A percentile compares a stretch with the other conserved stretches of the same genome.
These are phyloP conservation scores for Lecanicillium sp. DNA, from an alignment of 2,329 filamentous ascomycete species.

Conservation along the genomic window DNA sequence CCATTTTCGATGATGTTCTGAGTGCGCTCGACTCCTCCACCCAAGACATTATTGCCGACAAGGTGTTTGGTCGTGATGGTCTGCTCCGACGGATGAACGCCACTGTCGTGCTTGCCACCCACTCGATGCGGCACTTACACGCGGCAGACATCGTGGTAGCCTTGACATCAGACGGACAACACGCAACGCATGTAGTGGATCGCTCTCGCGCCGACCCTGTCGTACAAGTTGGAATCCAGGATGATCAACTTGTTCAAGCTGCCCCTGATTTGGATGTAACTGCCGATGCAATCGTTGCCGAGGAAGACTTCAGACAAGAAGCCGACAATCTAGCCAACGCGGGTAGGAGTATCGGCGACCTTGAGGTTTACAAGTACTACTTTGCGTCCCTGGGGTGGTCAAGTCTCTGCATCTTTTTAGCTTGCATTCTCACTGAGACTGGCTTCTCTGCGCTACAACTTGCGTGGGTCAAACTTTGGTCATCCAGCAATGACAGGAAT, in stretches of 20 bases:
- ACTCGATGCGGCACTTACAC: constrained; percentile 3
- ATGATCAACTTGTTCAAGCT: constrained; percentile 6
- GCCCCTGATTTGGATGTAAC: constrained; percentile 7
- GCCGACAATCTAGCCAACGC: constrained; percentile 3
- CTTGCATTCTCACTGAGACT: background rate
- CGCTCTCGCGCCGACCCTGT: constrained; percentile 4
- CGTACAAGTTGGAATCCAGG: constrained; percentile 5
- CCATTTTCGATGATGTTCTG: constrained; percentile 7
- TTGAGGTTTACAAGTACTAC: constrained; percentile 9
- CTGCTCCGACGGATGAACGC: constrained; percentile 3
- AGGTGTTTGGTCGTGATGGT: constrained; percentile 7
- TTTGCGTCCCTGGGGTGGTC: constrained; percentile 6
- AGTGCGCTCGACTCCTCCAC: constrained; percentile 4
- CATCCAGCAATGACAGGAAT: constrained; percentile 2
- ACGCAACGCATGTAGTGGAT: constrained; percentile 6
- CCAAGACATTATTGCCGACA: constrained; percentile 1
- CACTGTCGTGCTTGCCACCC: constrained; percentile 5
- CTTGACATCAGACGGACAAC: constrained; percentile 5
- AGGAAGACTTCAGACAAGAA: constrained; percentile 6
- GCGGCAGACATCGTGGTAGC: constrained; percentile 4
- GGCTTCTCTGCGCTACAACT: background rate
- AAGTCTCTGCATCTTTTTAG: constrained; percentile 3
- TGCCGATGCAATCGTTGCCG: constrained; percentile 7
- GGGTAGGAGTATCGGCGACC: constrained; percentile 5
- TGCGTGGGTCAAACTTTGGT: constrained; percentile 7